Evolutionary conservation across 495 filamentous ascomycete genomes (phyloP), one percentile per base, ranked within the genome.

Genomic region (Lasiosphaeria hispida): DNA sequence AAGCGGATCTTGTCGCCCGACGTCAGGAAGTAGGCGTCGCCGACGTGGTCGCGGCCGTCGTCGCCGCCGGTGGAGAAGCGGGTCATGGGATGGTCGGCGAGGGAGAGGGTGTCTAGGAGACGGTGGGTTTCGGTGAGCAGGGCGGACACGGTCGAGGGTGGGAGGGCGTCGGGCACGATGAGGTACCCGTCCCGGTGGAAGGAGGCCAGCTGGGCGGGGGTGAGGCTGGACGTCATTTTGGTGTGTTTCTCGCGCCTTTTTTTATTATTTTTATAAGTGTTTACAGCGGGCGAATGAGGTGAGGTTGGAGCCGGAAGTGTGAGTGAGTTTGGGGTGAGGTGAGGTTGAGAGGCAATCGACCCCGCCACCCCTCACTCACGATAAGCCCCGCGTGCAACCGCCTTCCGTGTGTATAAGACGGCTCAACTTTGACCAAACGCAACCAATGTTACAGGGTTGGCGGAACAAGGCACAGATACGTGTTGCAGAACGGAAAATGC

Each of bases 1-100:
- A 93, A 97, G 51, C 89, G 86, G 48, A 98, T 78, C 65, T 97
- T 96, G 80, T 96, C 89, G 52, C 89, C 90, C 1, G 86, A 91
- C 2, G 74, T 77, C 0, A 98, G 83, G 74, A 98, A 98, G 83
- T 98, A 98, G 69, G 88, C 84, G 75, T 98, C 94, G 58, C 94
- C 92, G 18, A 97, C 88, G 73, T 98, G 94, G 47, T 82, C 77
- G 23, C 69, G 63, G 52, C 76, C 80, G 57, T 84, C 79, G 44
- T 83, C 79, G 43, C 73, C 78, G 65, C 91, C 92, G 1, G 92
- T 96, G 13, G 85, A 86, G 83, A 98, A 98, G 66, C 84, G 86
- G 2, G 94, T 98, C 77, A 97, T 85, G 0, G 94, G 94, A 75
- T 98, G 94, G 18, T 84, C 80, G 33, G 84, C 77, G 5, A 98